A percentile compares a stretch with the other conserved stretches of the same genome.
Evolutionary conservation across 1,139 yeast genomes (phyloP).

Genomic region (Hemisphaericaspora xylanilytica): DNA sequence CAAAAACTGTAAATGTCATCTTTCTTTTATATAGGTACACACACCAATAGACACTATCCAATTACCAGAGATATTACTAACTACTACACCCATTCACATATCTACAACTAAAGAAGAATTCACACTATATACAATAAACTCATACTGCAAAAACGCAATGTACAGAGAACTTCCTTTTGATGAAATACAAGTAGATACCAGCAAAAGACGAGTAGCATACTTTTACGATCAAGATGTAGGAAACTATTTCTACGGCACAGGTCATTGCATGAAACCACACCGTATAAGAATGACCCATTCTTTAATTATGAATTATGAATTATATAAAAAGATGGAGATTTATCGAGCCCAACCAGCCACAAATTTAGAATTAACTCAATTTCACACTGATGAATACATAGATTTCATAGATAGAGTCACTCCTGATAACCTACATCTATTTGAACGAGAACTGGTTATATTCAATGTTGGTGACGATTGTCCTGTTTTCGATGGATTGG

Average conservation of each 20-base stretch:
- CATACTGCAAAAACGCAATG: constrained; percentile 25
- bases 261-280: constrained; percentile 99
- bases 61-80: no score
- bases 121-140: no score
- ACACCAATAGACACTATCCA: no score
- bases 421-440: constrained; percentile 89
- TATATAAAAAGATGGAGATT: constrained; percentile 95
- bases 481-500: constrained; percentile 94
- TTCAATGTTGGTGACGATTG: constrained; percentile 98
- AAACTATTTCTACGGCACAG: constrained; percentile 96
- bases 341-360: constrained; percentile 98
- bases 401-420: constrained; percentile 91
- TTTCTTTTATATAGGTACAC: no score
- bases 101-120: no score
- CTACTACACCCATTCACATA: no score
- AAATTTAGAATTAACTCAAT: constrained; percentile 97
- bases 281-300: constrained; percentile 99
- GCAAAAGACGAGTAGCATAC: constrained; percentile 46
- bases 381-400: constrained; percentile 95
- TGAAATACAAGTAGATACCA: constrained; percentile 41
- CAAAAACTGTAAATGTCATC: no score
- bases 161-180: constrained; percentile 47
- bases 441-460: constrained; percentile 88
- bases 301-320: constrained; percentile 93
- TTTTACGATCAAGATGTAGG: constrained; percentile 81